Evolutionary conservation across 352 stramenopile genomes (phyloP).

Genomic region (Phytopythium chamaehyphon): DNA sequence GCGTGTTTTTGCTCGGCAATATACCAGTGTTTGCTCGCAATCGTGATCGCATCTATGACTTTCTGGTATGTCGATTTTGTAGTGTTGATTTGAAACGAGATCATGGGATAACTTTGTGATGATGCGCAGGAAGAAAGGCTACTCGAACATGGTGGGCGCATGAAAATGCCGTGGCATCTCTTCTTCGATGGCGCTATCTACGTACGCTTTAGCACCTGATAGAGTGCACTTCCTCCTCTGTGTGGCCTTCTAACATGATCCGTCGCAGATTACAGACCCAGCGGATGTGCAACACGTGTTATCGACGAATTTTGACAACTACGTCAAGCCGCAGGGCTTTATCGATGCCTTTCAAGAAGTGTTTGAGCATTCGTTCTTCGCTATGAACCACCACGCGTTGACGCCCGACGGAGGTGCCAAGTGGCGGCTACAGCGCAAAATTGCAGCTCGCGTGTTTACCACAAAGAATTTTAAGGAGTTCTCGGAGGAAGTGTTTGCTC

Average conservation of each 20-base stretch:
- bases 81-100: too few relatives aligned
- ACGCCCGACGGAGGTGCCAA: constrained; percentile 43
- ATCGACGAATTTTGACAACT: constrained; percentile 61
- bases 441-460: constrained; percentile 87
- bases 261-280: constrained; percentile 40
- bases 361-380: constrained; percentile 72
- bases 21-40: constrained; percentile 51
- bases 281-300: constrained; percentile 66
- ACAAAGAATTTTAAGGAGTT: constrained; percentile 48
- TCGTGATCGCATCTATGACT: constrained; percentile 51
- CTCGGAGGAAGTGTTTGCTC: constrained; percentile 41
- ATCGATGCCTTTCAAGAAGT: constrained; percentile 60
- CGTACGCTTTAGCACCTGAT: constrained; percentile 11
- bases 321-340: constrained; percentile 69
- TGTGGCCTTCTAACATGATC: too few relatives aligned
- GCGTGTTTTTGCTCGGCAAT: constrained; percentile 44
- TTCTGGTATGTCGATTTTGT: constrained; percentile 21
- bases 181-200: constrained; percentile 65
- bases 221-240: too few relatives aligned
- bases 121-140: constrained; percentile 26
- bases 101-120: too few relatives aligned
- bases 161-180: constrained; percentile 67
- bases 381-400: constrained; percentile 61
- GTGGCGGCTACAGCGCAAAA: constrained; percentile 78
- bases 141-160: constrained; percentile 36